Conservation (phyloP, 169 alveolate species). For the Cryptosporidium felis region DNA sequence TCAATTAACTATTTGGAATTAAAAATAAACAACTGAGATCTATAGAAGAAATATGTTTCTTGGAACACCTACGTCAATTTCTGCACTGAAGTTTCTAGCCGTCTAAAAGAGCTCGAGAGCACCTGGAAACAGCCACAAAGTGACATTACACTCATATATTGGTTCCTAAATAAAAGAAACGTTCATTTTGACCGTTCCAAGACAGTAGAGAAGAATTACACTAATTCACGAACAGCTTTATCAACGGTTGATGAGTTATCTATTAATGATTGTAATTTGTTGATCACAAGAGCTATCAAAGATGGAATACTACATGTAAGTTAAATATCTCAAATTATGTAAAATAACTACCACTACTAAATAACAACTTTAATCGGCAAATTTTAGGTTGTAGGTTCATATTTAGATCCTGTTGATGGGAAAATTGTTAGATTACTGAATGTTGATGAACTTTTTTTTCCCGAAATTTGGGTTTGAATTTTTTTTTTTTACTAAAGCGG, state of each 20-base stretch:
- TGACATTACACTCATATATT: constrained; percentile 39
- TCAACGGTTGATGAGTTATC: neutral
- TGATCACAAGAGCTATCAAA: constrained; percentile 34
- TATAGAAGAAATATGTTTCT: constrained; percentile 9
- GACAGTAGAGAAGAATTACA: no score
- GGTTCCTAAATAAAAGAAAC: constrained; percentile 1
- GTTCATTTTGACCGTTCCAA: neutral
- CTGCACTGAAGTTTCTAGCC: constrained; percentile 9
- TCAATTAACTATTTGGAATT: neutral
- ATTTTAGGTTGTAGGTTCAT: constrained; percentile 51
- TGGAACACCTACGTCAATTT: constrained; percentile 42
- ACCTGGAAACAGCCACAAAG: constrained; percentile 65
- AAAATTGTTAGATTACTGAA: constrained; percentile 2
- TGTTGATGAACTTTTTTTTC: constrained; percentile 35
- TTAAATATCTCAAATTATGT: neutral
- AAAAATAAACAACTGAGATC: neutral
- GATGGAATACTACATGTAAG: constrained; percentile 64
- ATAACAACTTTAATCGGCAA: neutral
- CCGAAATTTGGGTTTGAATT: constrained; percentile 38
- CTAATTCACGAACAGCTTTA: no score
- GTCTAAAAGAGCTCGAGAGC: constrained; percentile 28
- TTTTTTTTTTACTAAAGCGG: constrained; percentile 14
- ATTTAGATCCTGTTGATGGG: constrained; percentile 60
- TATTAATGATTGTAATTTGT: constrained; percentile 1
- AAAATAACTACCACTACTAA: neutral